Evolutionary conservation across 495 filamentous ascomycete genomes (phyloP), one percentile per base, ranked within the genome.

Genomic region (Aspergillus nanangensis): DNA sequence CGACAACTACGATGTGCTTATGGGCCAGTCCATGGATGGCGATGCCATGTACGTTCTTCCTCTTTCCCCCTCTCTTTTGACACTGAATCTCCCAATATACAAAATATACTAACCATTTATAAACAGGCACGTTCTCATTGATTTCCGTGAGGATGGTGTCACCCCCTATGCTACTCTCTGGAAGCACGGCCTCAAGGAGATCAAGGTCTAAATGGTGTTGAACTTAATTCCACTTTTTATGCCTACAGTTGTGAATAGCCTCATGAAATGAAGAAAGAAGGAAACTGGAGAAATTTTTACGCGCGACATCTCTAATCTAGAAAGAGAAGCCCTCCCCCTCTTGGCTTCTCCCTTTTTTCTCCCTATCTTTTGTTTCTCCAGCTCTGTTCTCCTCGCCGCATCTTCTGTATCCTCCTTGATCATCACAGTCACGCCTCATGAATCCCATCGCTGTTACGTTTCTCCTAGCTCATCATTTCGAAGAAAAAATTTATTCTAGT

Each of bases 101-200:
- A 8, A 20, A n/a, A 8, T n/a, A 4, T 36, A 50, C 60, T 67
- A 42, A 66, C 24, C 29, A 8, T 21, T 20, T 20, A 13, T 38
- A 39, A 21, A 19, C 50, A 95, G 90, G 89, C 78, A 95, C 60
- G 77, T 93, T 45, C 88, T 96, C 44, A 84, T 96, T 63, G 92
- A 97, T 76, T 98, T 95, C 78, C 90, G 92, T 59, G 91, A 94
- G 62, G 94, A 97, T 56, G 93, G 93, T 66, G 67, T 85, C 49
- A 97, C 92, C 21, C 93, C 93, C 27, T 98, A 75, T 58, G 76
- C 96, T 44, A 83, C 79, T 48, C 73, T 95, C 76, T 98, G 93
- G 94, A 96, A 96, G 81, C 84, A 96, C 69, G 94, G 93, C 55
- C 74, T 98, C 56, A 77, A 71, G 51, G 86, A 85, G 76, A 80